phyloP scores from a whole-genome alignment of 1,284 basidiomycete species.

The Tausonia pullulans region DNA sequence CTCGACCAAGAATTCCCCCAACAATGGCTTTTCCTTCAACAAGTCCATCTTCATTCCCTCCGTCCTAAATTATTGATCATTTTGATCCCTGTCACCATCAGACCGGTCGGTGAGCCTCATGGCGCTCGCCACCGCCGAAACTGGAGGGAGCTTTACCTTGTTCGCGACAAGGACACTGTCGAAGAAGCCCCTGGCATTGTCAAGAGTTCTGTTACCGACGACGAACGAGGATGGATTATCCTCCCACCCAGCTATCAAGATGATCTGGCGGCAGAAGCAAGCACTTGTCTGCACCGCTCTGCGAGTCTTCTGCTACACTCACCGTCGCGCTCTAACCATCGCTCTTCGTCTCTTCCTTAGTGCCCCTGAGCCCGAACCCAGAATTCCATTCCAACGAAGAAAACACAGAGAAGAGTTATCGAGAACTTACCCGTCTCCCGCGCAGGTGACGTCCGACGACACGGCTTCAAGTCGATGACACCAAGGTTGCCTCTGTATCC shows the following conservation, averaged over 20 bases:
- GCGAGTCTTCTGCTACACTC: no score
- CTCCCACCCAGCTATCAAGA: conserved; percentile 26
- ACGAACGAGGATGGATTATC: conserved; percentile 29
- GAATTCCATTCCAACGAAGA: no score
- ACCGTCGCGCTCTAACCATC: no score
- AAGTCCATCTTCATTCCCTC: conserved; percentile 11
- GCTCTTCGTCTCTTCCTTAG: no score
- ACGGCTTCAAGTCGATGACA: no score
- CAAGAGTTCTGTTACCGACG: conserved; percentile 22
- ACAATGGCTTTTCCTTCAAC: conserved; percentile 15
- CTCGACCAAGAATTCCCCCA: conserved; percentile 16
- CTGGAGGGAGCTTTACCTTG: conserved; percentile 29
- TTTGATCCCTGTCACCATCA: conserved; percentile 35
- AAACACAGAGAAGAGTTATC: no score
- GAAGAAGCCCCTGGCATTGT: conserved; percentile 24
- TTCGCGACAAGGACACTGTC: conserved; percentile 16
- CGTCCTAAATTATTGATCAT: conserved; percentile 22
- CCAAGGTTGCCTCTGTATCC: no score
- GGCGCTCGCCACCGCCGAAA: conserved; percentile 25
- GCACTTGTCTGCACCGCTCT: no score
- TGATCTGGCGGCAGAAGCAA: no score
- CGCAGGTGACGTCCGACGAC: no score
- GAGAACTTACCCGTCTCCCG: no score
- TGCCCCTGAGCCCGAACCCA: no score
- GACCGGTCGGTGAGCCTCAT: conserved; percentile 36